phyloP scores from a whole-genome alignment of 495 filamentous ascomycete species.

The Lepraria neglecta region DNA sequence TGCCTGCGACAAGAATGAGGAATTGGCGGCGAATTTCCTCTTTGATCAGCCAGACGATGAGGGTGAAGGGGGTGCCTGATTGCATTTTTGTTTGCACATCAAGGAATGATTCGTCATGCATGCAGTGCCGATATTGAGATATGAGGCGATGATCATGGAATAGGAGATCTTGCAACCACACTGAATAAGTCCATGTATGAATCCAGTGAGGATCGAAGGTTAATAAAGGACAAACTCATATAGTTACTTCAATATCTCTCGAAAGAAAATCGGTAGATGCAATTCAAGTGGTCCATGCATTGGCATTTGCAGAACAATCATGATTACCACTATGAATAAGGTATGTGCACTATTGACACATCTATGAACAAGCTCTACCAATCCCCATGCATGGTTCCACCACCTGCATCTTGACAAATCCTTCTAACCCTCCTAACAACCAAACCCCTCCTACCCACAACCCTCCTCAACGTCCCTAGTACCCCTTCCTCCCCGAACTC shows the following conservation, averaged over 20 bases:
- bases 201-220: constrained; percentile 6
- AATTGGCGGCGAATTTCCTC: constrained; percentile 92
- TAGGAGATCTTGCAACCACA: neutral
- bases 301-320: no score
- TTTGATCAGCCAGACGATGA: constrained; percentile 95
- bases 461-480: constrained; percentile 61
- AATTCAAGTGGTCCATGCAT: neutral
- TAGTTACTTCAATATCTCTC: neutral
- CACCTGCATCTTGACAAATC: constrained; percentile 22
- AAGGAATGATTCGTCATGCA: neutral
- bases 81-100: neutral
- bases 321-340: neutral
- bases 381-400: neutral
- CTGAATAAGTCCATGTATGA: neutral
- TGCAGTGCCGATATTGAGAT: neutral
- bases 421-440: constrained; percentile 64
- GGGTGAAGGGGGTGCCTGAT: constrained; percentile 43
- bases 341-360: neutral
- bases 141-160: neutral
- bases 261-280: neutral
- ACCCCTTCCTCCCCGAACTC: constrained; percentile 84
- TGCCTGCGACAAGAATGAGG: constrained; percentile 98
- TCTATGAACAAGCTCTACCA: neutral
- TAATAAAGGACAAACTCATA: no score
- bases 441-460: constrained; percentile 74